A percentile compares a stretch with the other conserved stretches of the same genome.
Evolutionary conservation across 345 rosid species (phyloP).

Genomic region (Eutrema japonicum): DNA sequence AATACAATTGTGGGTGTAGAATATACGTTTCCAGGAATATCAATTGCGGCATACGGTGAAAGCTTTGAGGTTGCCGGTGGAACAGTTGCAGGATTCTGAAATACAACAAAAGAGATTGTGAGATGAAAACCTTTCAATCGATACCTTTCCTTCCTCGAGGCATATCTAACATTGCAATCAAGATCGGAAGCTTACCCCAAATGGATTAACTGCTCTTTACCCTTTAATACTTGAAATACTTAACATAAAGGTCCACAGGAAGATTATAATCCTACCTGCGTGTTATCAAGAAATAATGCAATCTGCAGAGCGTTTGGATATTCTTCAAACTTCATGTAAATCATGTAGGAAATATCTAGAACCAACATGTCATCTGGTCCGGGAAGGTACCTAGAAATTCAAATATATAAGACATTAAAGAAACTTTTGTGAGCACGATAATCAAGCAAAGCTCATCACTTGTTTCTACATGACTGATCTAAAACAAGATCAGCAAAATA

Average conservation of each 20-base stretch:
- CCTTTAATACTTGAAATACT: not conserved
- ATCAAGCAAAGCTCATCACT: conserved; percentile 16
- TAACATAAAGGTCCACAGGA: conserved; percentile 1
- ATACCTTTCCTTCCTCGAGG: no score
- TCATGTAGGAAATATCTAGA: conserved; percentile 72
- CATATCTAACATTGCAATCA: no score
- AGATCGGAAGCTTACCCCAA: no score
- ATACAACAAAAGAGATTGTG: no score
- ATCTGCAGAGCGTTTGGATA: conserved; percentile 87
- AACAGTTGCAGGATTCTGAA: no score
- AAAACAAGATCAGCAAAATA: conserved; percentile 19
- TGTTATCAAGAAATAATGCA: conserved; percentile 81
- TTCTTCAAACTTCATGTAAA: conserved; percentile 77
- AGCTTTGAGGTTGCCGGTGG: no score
- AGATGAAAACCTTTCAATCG: no score
- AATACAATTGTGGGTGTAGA: no score
- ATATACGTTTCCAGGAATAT: no score
- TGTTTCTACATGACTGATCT: conserved; percentile 20
- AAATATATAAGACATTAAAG: conserved; percentile 9
- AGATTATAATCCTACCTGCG: conserved; percentile 58
- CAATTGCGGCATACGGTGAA: no score
- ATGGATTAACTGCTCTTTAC: no score
- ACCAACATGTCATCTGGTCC: conserved; percentile 89
- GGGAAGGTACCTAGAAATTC: conserved; percentile 73
- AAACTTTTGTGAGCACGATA: conserved; percentile 11